Evolutionary conservation across 768 basidiomycete species (phyloP).

Genomic region (Mrakia frigida): DNA sequence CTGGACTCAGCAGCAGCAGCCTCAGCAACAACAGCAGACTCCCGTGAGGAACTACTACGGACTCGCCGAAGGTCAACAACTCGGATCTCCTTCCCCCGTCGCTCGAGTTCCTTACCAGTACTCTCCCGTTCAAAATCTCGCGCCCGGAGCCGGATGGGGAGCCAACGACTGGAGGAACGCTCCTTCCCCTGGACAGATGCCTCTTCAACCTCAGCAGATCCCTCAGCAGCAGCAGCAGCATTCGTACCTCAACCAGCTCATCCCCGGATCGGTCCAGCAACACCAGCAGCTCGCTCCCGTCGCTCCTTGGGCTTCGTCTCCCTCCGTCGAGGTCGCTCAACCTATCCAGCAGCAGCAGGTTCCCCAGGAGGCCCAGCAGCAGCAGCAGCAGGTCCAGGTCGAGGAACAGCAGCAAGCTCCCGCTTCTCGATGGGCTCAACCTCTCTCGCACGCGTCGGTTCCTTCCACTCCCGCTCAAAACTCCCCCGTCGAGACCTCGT

Average conservation of each 20-base stretch:
- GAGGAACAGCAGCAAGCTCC: slow-evolving; percentile 37
- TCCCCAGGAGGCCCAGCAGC: slow-evolving; percentile 16
- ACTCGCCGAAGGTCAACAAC: slow-evolving; percentile 4
- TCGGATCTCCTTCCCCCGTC: slow-evolving; percentile 9
- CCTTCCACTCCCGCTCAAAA: slow-evolving; percentile 35
- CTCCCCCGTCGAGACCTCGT: slow-evolving; percentile 33
- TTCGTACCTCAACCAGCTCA: slow-evolving; percentile 15
- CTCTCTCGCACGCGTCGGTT: slow-evolving; percentile 23
- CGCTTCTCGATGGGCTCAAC: slow-evolving; percentile 26
- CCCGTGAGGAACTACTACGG: slow-evolving; percentile 21
- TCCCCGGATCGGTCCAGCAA: slow-evolving; percentile 23
- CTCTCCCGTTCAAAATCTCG: slow-evolving; percentile 10
- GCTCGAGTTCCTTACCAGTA: slow-evolving; percentile 17
- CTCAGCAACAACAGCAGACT: slow-evolving; percentile 1
- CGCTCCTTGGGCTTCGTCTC: slow-evolving; percentile 11
- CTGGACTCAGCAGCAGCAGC: slow-evolving; percentile 24
- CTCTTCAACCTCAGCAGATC: slow-evolving; percentile 4
- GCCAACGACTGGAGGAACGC: slow-evolving; percentile 26
- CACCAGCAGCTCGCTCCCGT: slow-evolving; percentile 30
- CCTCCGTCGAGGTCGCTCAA: slow-evolving; percentile 14
- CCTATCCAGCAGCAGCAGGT: slow-evolving; percentile 1
- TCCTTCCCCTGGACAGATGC: slow-evolving; percentile 16
- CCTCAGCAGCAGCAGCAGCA: slow-evolving; percentile 32
- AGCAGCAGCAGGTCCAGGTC: slow-evolving; percentile 31
- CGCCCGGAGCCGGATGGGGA: slow-evolving; percentile 16